phyloP scores from a whole-genome alignment of 768 basidiomycete species.

The Leccinum fibrillosum region DNA sequence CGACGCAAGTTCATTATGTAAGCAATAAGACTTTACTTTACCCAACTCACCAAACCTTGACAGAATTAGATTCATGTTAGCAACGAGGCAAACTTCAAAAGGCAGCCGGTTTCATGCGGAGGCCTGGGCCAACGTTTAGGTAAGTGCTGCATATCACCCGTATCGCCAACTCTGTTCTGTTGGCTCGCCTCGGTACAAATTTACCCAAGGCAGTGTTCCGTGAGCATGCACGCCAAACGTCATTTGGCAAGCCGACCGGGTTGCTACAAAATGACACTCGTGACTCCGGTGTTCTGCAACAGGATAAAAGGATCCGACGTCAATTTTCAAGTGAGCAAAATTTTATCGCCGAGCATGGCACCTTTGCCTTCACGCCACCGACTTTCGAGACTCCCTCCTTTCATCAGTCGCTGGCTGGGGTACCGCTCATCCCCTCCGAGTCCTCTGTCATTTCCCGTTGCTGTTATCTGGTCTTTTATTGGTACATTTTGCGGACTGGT shows the following conservation, averaged over 20 bases:
- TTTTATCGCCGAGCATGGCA: neutral
- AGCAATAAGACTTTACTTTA: too few species aligned
- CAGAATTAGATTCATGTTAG: neutral
- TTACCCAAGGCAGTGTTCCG: neutral
- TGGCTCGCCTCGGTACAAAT: neutral
- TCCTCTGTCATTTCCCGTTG: neutral
- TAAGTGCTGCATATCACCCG: neutral
- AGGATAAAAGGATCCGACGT: neutral
- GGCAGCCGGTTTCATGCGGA: neutral
- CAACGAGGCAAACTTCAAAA: neutral
- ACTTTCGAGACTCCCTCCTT: neutral
- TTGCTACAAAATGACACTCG: neutral
- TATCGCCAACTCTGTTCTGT: neutral
- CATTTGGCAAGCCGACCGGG: neutral
- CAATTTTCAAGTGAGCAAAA: neutral
- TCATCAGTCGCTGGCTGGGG: conserved; percentile 13
- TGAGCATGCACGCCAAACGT: neutral
- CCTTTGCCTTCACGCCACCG: neutral
- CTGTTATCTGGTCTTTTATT: conserved; percentile 45
- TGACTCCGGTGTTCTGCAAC: neutral
- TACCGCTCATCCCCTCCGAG: conserved; percentile 9
- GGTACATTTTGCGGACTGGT: conserved; percentile 50
- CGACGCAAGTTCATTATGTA: too few species aligned
- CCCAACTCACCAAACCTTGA: neutral
- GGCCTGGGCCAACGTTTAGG: neutral